These are phyloP conservation scores for Lactifluus hygrophoroides DNA, from an alignment of 768 basidiomycete species.

Conservation along the genomic window DNA sequence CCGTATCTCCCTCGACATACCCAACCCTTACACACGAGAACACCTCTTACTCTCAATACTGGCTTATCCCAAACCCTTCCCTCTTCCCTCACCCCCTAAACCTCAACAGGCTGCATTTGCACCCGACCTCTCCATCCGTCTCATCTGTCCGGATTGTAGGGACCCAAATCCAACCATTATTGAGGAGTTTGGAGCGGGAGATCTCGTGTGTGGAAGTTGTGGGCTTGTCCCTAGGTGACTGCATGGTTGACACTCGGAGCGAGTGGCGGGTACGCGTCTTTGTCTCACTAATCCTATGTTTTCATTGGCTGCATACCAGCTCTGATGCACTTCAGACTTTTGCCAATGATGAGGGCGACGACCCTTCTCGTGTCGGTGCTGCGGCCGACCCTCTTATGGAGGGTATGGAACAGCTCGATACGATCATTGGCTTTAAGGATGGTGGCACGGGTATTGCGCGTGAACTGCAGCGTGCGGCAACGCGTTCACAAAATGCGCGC, in stretches of 20 bases:
- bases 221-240: conserved; percentile 92
- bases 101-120: conserved; percentile 53
- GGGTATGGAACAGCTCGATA: conserved; percentile 90
- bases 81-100: conserved; percentile 56
- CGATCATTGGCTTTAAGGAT: conserved; percentile 91
- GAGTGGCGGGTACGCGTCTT: conserved; percentile 83
- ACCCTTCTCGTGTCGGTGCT: conserved; percentile 98
- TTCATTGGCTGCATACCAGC: conserved; percentile 17
- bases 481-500: conserved; percentile 67
- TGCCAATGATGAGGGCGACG: conserved; percentile 98
- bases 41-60: neutral
- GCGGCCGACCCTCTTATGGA: conserved; percentile 90
- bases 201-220: conserved; percentile 91
- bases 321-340: conserved; percentile 65
- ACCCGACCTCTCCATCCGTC: conserved; percentile 78
- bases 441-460: conserved; percentile 89
- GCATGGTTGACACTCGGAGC: conserved; percentile 94
- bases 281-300: conserved; percentile 15
- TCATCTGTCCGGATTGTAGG: conserved; percentile 93
- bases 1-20: neutral
- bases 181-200: conserved; percentile 96
- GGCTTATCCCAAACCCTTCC: conserved; percentile 50
- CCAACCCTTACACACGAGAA: neutral
- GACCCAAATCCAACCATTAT: conserved; percentile 90
- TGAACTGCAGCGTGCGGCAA: conserved; percentile 88